Evolutionary conservation across 2,329 filamentous ascomycete genomes (phyloP).

Genomic region (Exophiala dermatitidis): DNA sequence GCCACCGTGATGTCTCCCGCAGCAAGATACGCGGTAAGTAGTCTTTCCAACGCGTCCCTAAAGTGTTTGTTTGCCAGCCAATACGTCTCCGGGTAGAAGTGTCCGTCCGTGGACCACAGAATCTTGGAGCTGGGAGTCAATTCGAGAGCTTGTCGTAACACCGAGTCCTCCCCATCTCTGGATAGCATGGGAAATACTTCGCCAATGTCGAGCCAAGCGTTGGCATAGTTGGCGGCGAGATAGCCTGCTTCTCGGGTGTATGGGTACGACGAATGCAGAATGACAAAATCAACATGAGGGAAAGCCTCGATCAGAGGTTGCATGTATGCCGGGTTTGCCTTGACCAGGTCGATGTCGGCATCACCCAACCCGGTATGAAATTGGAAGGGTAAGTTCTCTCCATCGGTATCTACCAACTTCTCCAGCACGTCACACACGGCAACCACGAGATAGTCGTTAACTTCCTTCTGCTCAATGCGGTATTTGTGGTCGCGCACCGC

Average conservation of each 20-base stretch:
- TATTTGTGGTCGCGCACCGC: conserved; percentile 29
- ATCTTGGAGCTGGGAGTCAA: conserved; percentile 68
- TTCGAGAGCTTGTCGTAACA: conserved; percentile 67
- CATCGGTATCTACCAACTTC: conserved; percentile 32
- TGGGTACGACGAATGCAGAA: conserved; percentile 75
- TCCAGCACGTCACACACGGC: conserved; percentile 54
- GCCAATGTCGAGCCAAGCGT: conserved; percentile 76
- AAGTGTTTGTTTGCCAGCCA: conserved; percentile 66
- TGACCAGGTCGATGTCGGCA: conserved; percentile 63
- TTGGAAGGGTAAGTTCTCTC: conserved; percentile 56
- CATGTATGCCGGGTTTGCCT: conserved; percentile 66
- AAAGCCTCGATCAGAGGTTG: conserved; percentile 66
- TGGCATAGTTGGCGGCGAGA: conserved; percentile 66
- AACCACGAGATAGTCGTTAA: conserved; percentile 66
- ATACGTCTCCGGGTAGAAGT: conserved; percentile 72
- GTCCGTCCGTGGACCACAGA: conserved; percentile 72
- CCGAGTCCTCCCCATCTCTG: conserved; percentile 63
- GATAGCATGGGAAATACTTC: conserved; percentile 75
- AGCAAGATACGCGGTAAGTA: conserved; percentile 61
- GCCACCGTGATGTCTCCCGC: conserved; percentile 53
- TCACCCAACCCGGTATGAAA: conserved; percentile 80
- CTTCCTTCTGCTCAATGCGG: conserved; percentile 51
- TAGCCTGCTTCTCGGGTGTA: conserved; percentile 73
- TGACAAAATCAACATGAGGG: conserved; percentile 62
- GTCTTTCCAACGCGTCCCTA: conserved; percentile 59